Conservation (phyloP, 1,139 yeast genomes). For the Hyphopichia khmerensis region DNA sequence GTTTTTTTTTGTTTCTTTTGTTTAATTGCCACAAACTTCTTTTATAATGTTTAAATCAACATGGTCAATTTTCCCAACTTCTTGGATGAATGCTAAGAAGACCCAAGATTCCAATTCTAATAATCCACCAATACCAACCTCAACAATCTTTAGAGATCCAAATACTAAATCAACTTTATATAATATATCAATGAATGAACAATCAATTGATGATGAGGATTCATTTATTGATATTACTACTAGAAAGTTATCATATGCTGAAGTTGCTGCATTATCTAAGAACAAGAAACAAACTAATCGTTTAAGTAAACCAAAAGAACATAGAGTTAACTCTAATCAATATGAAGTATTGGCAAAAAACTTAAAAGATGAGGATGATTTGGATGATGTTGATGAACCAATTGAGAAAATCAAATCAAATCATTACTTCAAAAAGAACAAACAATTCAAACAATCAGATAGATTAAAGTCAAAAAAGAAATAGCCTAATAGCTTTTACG, state of each 20-base stretch:
- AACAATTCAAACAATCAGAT: slow-evolving; percentile 11
- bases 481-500: neutral
- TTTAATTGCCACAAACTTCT: neutral
- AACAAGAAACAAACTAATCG: slow-evolving; percentile 11
- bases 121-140: neutral
- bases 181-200: slow-evolving; percentile 35
- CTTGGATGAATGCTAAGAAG: neutral
- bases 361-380: slow-evolving; percentile 1
- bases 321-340: slow-evolving; percentile 2
- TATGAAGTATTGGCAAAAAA: slow-evolving; percentile 4
- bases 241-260: slow-evolving; percentile 43
- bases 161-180: slow-evolving; percentile 25
- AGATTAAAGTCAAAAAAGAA: slow-evolving; percentile 1
- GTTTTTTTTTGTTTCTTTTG: too few species aligned
- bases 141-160: slow-evolving; percentile 15
- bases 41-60: neutral
- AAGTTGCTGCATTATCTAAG: slow-evolving; percentile 37
- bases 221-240: slow-evolving; percentile 39
- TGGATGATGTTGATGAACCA: slow-evolving; percentile 3
- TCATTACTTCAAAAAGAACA: slow-evolving; percentile 17
- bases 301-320: slow-evolving; percentile 7
- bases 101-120: neutral
- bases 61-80: neutral
- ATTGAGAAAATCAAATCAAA: slow-evolving; percentile 18
- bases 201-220: slow-evolving; percentile 12